phyloP scores from a whole-genome alignment of 768 basidiomycete species.

The Agrocybe praecox region DNA sequence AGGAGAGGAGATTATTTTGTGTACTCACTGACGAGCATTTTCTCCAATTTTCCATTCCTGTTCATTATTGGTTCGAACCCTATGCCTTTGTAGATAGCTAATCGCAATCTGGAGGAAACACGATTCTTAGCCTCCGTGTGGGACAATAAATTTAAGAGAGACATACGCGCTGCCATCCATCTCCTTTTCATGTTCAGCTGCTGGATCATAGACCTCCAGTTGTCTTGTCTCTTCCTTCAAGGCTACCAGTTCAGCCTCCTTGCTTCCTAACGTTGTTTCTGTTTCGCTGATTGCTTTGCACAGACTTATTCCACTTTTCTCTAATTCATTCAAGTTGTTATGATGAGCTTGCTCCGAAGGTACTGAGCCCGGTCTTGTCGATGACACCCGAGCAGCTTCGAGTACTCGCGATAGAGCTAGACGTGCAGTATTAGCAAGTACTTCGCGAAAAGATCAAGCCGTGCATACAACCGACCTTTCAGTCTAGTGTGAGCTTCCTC shows the following conservation, averaged over 20 bases:
- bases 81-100: conserved; percentile 69
- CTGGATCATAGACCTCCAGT: conserved; percentile 72
- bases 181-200: conserved; percentile 68
- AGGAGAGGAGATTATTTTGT: neutral
- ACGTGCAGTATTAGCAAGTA: neutral
- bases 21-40: conserved; percentile 73
- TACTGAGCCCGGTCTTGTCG: conserved; percentile 69
- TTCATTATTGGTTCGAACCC: conserved; percentile 72
- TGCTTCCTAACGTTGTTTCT: conserved; percentile 63
- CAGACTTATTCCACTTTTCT: conserved; percentile 61
- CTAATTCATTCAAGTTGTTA: conserved; percentile 63
- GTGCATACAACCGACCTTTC: conserved; percentile 50
- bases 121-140: neutral
- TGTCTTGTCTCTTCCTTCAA: conserved; percentile 65
- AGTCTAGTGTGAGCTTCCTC: conserved; percentile 68
- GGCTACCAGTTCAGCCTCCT: conserved; percentile 69
- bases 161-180: conserved; percentile 71
- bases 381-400: conserved; percentile 72
- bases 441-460: too few relatives aligned
- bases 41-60: conserved; percentile 49
- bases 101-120: conserved; percentile 50
- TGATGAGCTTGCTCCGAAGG: conserved; percentile 67
- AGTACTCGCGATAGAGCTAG: conserved; percentile 64
- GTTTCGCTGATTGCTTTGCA: conserved; percentile 77
- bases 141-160: neutral